Base-by-base conservation (phyloP, 2,329 filamentous ascomycete genomes). In the Penicillium expansum region DNA sequence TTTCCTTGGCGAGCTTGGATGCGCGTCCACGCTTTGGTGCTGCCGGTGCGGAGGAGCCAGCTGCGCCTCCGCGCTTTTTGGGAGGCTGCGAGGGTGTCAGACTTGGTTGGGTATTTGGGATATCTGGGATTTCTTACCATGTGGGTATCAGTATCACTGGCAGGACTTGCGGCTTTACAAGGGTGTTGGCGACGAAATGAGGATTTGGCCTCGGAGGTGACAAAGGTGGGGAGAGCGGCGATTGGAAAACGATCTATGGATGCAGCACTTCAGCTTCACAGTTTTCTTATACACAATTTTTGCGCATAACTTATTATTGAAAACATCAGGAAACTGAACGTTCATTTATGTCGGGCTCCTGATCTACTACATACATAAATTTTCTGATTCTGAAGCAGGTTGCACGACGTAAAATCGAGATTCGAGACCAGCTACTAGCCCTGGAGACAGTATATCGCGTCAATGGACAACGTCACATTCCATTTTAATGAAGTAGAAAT, bases 1-100 rank as follows among this genome's bases (percentile, higher is more conserved):
- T 87, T 71, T 96, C 91, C 77, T 92, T 93, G 30, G 93, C 93
- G 67, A 97, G 90, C 74, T 92, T 95, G 57, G 92, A 96, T 69
- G 86, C 86, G 61, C 89, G 88, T 54, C 69, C 59, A 64, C 72
- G 74, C 61, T 71, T 76, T 11, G 69, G 67, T 53, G 64, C 67
- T n/a, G 71, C 61, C 55, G 64, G 48, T 32, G 67, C 52, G 55
- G 71, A 65, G 56, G 72, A 63, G 59, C 61, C 59, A 54, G 67
- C 48, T 52, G 65, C 54, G 49, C 67, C 67, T 62, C 65, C 62
- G 61, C 72, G 72, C 61, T 72, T 74, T 62, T 73, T 76, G 55
- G 71, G 73, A 57, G 68, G 74, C 72, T 76, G 61, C 48, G 27
- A 1, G 22, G 22, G n/a, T 0, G 14, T 38, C 4, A 18, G 22